phyloP scores from a whole-genome alignment of 257 asterid species.

The Solanum neorickii region DNA sequence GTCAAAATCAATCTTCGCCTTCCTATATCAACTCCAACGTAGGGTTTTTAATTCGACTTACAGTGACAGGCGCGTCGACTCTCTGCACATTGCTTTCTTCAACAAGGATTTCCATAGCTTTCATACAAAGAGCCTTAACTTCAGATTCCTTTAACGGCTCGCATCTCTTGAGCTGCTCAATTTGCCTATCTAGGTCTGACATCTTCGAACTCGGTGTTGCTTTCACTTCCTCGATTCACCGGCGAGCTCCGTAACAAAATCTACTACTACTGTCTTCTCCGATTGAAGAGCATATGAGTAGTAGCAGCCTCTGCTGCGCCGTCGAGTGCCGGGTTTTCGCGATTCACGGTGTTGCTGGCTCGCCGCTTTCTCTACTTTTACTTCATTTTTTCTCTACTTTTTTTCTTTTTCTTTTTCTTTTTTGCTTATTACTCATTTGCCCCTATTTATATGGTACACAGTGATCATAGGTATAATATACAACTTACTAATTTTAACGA shows the following conservation, averaged over 20 bases:
- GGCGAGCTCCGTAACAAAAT: background rate
- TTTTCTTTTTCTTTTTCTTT: background rate
- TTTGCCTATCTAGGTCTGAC: slow-evolving; percentile 96
- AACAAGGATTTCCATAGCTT: slow-evolving; percentile 90
- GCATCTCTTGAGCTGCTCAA: slow-evolving; percentile 87
- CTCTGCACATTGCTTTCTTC: slow-evolving; percentile 96
- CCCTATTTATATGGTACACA: background rate
- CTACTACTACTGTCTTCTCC: background rate
- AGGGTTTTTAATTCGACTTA: slow-evolving; percentile 9
- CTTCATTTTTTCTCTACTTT: background rate
- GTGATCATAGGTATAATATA: background rate
- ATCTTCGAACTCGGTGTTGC: slow-evolving; percentile 13
- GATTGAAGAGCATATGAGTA: background rate
- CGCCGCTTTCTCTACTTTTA: background rate
- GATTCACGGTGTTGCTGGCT: slow-evolving; percentile 14
- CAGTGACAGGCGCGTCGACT: slow-evolving; percentile 93
- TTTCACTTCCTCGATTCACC: background rate
- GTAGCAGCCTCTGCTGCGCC: background rate
- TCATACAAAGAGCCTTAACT: slow-evolving; percentile 77
- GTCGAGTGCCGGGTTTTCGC: slow-evolving; percentile 19
- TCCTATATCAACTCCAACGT: background rate
- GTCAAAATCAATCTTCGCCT: background rate
- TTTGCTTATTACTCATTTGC: background rate
- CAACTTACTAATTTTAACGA: background rate
- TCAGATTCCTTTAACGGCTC: slow-evolving; percentile 79